Conservation (phyloP, 2,329 filamentous ascomycete species). For the Aspergillus phoenicis region DNA sequence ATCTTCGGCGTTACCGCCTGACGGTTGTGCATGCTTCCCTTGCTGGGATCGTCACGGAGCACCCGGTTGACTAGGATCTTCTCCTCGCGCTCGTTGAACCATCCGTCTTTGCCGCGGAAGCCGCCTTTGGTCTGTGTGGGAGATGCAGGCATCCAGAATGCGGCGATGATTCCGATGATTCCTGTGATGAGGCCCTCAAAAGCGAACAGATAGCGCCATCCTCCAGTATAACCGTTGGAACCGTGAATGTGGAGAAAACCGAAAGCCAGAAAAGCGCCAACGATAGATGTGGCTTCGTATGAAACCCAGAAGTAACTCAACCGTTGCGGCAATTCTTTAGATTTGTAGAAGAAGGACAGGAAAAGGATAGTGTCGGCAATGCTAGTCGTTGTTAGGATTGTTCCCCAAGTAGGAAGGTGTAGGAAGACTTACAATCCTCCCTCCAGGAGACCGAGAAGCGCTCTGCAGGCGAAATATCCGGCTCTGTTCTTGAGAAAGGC, state of each 20-base stretch:
- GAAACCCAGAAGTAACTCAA: conserved; percentile 73
- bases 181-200: conserved; percentile 54
- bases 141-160: conserved; percentile 63
- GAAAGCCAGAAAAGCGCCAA: conserved; percentile 52
- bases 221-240: conserved; percentile 36
- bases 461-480: conserved; percentile 46
- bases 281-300: conserved; percentile 52
- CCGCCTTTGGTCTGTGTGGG: conserved; percentile 66
- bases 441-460: conserved; percentile 54
- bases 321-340: conserved; percentile 67
- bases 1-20: conserved; percentile 54
- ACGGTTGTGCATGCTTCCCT: conserved; percentile 64
- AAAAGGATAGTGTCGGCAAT: conserved; percentile 55
- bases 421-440: conserved; percentile 61
- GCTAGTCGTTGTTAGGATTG: conserved; percentile 20
- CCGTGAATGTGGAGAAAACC: conserved; percentile 45
- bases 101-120: conserved; percentile 64
- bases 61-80: conserved; percentile 70
- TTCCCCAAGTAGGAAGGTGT: conserved; percentile 29
- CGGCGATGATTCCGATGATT: conserved; percentile 58
- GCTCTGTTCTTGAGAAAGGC: conserved; percentile 52
- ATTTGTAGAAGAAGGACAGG: conserved; percentile 75
- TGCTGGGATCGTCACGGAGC: conserved; percentile 57
- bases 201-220: conserved; percentile 49
- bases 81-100: conserved; percentile 69